Percentiles rank a stretch among this genome's conserved stretches.
Conservation (phyloP, 495 filamentous ascomycete species). For the Filosporella fistucella region DNA sequence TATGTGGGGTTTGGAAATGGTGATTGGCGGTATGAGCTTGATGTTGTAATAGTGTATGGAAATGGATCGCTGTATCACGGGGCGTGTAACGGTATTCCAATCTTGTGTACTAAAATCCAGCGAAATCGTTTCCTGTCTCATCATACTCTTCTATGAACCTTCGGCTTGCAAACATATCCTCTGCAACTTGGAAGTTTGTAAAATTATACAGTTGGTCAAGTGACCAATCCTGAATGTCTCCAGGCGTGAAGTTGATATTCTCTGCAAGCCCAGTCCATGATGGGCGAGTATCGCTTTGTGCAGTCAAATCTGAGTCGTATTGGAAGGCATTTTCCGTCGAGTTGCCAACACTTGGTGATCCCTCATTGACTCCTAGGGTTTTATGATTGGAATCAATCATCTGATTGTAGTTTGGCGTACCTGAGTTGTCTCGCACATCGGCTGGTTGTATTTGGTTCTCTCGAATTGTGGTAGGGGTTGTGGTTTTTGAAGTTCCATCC, state of each 20-base stretch:
- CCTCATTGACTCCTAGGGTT: constrained; percentile 2
- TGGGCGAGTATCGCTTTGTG: constrained; percentile 4
- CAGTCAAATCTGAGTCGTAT: constrained; percentile 1
- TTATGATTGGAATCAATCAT: not conserved
- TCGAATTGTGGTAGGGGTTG: not conserved
- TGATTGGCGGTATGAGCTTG: not conserved
- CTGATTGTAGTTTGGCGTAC: too few relatives aligned
- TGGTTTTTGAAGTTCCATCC: not conserved
- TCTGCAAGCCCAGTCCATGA: constrained; percentile 14
- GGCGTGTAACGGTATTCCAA: not conserved
- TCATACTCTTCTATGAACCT: constrained; percentile 23
- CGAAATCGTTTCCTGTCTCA: constrained; percentile 21
- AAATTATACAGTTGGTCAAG: constrained; percentile 22
- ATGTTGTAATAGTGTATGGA: not conserved
- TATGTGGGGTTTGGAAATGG: not conserved
- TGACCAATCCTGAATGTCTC: constrained; percentile 22
- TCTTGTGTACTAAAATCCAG: constrained; percentile 13
- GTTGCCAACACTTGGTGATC: constrained; percentile 16
- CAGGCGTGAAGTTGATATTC: constrained; percentile 16
- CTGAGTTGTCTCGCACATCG: not conserved
- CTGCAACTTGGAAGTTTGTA: constrained; percentile 14
- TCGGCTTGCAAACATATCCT: constrained; percentile 11
- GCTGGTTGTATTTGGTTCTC: not conserved
- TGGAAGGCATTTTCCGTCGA: constrained; percentile 11
- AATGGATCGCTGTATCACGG: not conserved